Evolutionary conservation across 2,329 filamentous ascomycete species (phyloP).

Genomic region (Phialophora chinensis): DNA sequence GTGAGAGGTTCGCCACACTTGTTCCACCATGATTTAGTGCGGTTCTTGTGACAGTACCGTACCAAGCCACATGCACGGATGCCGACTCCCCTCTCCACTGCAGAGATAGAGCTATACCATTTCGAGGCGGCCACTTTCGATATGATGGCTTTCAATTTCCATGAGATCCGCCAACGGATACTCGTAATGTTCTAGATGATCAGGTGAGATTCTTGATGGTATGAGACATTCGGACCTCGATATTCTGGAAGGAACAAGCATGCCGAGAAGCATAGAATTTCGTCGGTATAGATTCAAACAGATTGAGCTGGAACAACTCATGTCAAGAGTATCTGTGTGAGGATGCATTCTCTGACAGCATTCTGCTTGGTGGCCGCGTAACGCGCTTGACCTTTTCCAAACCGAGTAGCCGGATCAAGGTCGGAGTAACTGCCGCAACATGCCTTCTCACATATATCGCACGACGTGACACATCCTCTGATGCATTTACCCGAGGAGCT

Average conservation of each 20-base stretch:
- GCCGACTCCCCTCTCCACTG: slow-evolving; percentile 10
- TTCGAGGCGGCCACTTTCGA: slow-evolving; percentile 32
- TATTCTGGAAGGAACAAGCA: background rate
- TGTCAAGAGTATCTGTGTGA: background rate
- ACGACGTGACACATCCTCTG: slow-evolving; percentile 33
- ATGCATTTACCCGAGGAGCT: slow-evolving; percentile 13
- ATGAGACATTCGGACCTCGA: background rate
- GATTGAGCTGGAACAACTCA: background rate
- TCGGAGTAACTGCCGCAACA: slow-evolving; percentile 25
- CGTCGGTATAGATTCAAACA: background rate
- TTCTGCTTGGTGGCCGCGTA: slow-evolving; percentile 9
- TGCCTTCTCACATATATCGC: slow-evolving; percentile 25
- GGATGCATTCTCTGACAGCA: slow-evolving; percentile 11
- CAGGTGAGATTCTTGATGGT: background rate
- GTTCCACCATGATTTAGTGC: slow-evolving; percentile 33
- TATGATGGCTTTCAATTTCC: slow-evolving; percentile 34
- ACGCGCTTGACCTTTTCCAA: slow-evolving; percentile 13
- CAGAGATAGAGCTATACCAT: slow-evolving; percentile 25
- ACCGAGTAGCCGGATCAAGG: slow-evolving; percentile 27
- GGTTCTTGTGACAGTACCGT: slow-evolving; percentile 25
- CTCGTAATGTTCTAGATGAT: background rate
- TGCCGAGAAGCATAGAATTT: background rate
- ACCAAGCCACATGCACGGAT: slow-evolving; percentile 21
- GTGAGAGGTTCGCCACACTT: slow-evolving; percentile 26
- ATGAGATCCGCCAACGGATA: slow-evolving; percentile 25